Evolutionary conservation across 1,284 basidiomycete species (phyloP).

Genomic region (Sporisorium graminicola): DNA sequence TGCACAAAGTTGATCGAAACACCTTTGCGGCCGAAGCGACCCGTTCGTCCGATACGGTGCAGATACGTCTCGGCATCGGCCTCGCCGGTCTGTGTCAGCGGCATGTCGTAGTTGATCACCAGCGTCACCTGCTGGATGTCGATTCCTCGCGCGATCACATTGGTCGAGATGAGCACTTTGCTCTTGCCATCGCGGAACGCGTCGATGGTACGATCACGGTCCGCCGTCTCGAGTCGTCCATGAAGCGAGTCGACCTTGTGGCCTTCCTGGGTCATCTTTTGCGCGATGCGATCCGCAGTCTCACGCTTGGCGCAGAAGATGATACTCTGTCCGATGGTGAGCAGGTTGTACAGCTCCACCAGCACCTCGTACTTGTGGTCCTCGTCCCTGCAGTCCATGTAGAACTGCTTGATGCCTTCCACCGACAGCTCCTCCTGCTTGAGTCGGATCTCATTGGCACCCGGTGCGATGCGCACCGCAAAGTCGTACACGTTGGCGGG

Average conservation of each 20-base stretch:
- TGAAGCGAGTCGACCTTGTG: conserved; percentile 97
- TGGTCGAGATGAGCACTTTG: conserved; percentile 98
- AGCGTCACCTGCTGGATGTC: conserved; percentile 96
- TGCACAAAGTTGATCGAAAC: conserved; percentile 70
- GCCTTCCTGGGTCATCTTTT: conserved; percentile 90
- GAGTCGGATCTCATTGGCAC: conserved; percentile 95
- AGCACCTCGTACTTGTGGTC: conserved; percentile 96
- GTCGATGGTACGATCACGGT: conserved; percentile 93
- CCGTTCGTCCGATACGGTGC: conserved; percentile 85
- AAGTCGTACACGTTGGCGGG: conserved; percentile 90
- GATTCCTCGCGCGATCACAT: conserved; percentile 97
- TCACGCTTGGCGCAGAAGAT: conserved; percentile 87
- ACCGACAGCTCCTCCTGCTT: conserved; percentile 94
- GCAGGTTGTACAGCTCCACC: conserved; percentile 86
- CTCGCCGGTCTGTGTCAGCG: conserved; percentile 73
- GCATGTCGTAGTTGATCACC: conserved; percentile 89
- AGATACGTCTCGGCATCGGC: conserved; percentile 98
- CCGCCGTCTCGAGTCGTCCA: conserved; percentile 87
- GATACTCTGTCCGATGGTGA: conserved; percentile 96
- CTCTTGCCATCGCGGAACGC: conserved; percentile 94
- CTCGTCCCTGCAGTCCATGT: conserved; percentile 85
- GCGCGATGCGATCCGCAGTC: conserved; percentile 91
- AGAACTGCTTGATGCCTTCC: conserved; percentile 96
- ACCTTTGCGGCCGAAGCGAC: conserved; percentile 68
- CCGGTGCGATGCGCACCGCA: conserved; percentile 90